phyloP scores from a whole-genome alignment of 805 yeast species.

The Metschnikowia reukaufii region DNA sequence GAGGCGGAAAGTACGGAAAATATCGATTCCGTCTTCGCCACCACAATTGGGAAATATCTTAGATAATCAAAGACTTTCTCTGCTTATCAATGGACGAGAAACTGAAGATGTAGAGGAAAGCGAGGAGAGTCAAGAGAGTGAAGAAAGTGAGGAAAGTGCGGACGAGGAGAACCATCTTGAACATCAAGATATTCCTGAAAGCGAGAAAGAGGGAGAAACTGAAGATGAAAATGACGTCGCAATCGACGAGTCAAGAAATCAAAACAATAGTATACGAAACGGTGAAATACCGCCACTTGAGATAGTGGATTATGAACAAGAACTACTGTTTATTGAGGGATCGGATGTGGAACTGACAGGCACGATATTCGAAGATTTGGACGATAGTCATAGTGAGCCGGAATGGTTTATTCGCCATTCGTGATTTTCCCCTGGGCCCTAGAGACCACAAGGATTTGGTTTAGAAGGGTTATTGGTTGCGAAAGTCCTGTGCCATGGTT shows the following conservation, averaged over 20 bases:
- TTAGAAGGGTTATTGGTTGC: not conserved
- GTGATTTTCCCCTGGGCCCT: too few species aligned
- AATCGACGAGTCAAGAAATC: not conserved
- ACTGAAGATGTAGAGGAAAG: not conserved
- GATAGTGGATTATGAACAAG: not conserved
- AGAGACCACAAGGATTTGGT: too few species aligned
- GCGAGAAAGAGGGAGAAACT: not conserved
- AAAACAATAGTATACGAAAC: not conserved
- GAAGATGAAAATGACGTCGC: not conserved
- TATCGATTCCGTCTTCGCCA: slow-evolving; percentile 15
- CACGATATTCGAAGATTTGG: slow-evolving; percentile 18
- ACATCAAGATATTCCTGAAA: too few species aligned
- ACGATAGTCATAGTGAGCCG: slow-evolving; percentile 9
- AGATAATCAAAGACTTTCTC: not conserved
- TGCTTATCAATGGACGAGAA: not conserved
- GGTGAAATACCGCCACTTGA: not conserved
- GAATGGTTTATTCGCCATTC: slow-evolving; percentile 15
- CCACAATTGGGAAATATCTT: slow-evolving; percentile 4
- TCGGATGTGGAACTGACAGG: slow-evolving; percentile 35
- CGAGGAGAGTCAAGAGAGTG: not conserved
- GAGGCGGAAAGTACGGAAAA: not conserved
- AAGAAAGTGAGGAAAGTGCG: not conserved
- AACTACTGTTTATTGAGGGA: slow-evolving; percentile 29
- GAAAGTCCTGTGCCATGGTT: too few species aligned
- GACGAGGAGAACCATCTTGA: too few species aligned